Base-by-base conservation (phyloP, 306 rosid genomes). In the Boehmeria nivea region DNA sequence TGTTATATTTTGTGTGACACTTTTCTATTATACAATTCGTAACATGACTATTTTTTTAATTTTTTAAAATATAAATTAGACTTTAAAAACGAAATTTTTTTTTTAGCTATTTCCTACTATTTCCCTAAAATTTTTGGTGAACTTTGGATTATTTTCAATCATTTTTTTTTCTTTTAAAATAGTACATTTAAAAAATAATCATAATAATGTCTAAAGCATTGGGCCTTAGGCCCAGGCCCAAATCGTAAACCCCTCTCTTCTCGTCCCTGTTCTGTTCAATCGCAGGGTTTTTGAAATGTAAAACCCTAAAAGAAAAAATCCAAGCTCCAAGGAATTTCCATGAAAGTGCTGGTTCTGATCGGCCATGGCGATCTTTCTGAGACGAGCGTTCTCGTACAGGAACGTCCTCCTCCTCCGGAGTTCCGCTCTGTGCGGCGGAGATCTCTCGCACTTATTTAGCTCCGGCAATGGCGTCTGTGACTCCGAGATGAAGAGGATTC, bases 371-470 rank as follows among this genome's bases (percentile, higher is more conserved):
- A 58, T 78, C 66, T 66, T 54, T 43, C 48, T 80, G 10, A 63
- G 84, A 67, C 89, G 93, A 33, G 76, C 79, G 22, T 56, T 85
- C 51, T 72, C 76, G n/a, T 38, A 53, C 64, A 75, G 89, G 43
- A 79, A 67, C 75, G 36, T 59, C 33, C 47, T 71, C 58, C 69
- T 76, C 55, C 66, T 73, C 36, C 82, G 85, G 39, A 64, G 55
- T 69, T 63, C 82, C 4, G 59, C 63, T 3, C 40, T 74, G 33
- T 51, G 49, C 42, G 60, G 60, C 18, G 38, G 52, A 27, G 60
- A 72, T 3, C 28, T 68, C 45, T 53, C 69, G n/a, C 63, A 36
- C 26, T 15, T 51, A 6, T 51, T 42, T 4, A 55, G 68, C 64
- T 28, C 69, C 37, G 21, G 63, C 46, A n/a, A 31, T 51, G 43